Conservation (phyloP, 1,139 yeast genomes). For the Yamadazyma dushanensis region DNA sequence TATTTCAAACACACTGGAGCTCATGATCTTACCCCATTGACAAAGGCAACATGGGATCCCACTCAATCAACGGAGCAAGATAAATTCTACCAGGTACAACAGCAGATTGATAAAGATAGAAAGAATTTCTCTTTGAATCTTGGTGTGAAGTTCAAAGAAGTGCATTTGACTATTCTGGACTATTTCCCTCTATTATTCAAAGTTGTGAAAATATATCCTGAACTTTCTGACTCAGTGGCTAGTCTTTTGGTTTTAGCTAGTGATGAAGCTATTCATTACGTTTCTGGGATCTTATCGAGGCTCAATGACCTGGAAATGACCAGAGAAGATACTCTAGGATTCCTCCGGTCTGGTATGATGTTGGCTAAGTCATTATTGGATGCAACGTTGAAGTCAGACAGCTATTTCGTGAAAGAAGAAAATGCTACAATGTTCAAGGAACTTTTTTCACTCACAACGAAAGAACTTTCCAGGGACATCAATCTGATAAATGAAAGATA, state of each 20-base stretch:
- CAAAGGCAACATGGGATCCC: constrained; percentile 22
- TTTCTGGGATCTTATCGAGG: constrained; percentile 2
- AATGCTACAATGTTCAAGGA: constrained; percentile 2
- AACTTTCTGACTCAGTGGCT: constrained; percentile 48
- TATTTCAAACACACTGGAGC: constrained; percentile 32
- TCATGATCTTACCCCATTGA: constrained; percentile 20
- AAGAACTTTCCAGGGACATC: constrained; percentile 3
- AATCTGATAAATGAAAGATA: constrained; percentile 11
- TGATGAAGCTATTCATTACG: constrained; percentile 1
- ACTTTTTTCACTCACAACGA: constrained; percentile 7
- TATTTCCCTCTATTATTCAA: constrained; percentile 38
- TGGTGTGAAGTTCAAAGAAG: constrained; percentile 9
- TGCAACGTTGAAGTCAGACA: constrained; percentile 1
- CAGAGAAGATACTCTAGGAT: background rate
- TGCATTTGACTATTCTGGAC: background rate
- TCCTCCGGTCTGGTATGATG: constrained; percentile 8
- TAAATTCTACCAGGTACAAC: constrained; percentile 10
- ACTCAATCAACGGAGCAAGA: constrained; percentile 9
- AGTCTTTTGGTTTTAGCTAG: constrained; percentile 34
- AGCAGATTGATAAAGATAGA: constrained; percentile 8
- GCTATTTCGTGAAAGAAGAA: constrained; percentile 1
- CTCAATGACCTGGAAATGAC: constrained; percentile 2
- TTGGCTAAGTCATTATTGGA: constrained; percentile 9
- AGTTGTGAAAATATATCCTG: constrained; percentile 52
- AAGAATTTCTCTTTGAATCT: constrained; percentile 16